Base-by-base conservation (phyloP, 306 rosid species). In the Styphnolobium japonicum region DNA sequence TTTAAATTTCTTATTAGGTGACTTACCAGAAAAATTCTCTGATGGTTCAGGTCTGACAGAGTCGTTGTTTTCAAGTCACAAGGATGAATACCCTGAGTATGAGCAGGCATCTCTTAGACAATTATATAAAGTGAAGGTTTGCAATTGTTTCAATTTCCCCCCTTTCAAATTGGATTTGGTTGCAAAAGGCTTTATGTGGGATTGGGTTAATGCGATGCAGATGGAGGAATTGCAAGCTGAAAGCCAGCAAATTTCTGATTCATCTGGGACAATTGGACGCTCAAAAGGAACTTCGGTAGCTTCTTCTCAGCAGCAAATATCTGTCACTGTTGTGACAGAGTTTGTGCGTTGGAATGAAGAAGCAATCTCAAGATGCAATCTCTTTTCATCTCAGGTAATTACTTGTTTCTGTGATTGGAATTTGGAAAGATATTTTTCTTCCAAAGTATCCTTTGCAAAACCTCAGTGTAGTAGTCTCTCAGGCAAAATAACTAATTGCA, bases 271-370 rank as follows among this genome's bases (percentile, higher is more conserved):
- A 78, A 86, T 92, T 49, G 99, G 98, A 48, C 99, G 98, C 67
- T 82, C 98, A 18, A 96, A 86, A 86, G 96, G 99, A 76, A 88
- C 94, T 84, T 64, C 98, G 0, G 81, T 89, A 60, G 82, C 94
- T 84, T 78, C 94, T 81, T 91, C 96, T 68, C 94, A 89, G 82
- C 98, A 87, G 78, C 98, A 93, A 91, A 93, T 96, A 85, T 96
- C 99, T 84, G 98, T 96, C 66, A 91, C 99, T 75, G 93, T 93
- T 81, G 97, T 96, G 52, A 96, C 99, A 73, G 98, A 96, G 89
- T 93, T 96, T 89, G 97, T 91, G 56, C 96, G 96, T 19, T 96
- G 99, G 99, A 96, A 96, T 85, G 99, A 96, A 88, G 99, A 96
- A 89, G 97, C 99, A 83, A 87, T 96, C 85, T 56, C 97, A 77